A percentile compares a stretch with the other conserved stretches of the same genome.
Evolutionary conservation across 805 yeast genomes (phyloP).

Genomic region (Saturnispora zaruensis): DNA sequence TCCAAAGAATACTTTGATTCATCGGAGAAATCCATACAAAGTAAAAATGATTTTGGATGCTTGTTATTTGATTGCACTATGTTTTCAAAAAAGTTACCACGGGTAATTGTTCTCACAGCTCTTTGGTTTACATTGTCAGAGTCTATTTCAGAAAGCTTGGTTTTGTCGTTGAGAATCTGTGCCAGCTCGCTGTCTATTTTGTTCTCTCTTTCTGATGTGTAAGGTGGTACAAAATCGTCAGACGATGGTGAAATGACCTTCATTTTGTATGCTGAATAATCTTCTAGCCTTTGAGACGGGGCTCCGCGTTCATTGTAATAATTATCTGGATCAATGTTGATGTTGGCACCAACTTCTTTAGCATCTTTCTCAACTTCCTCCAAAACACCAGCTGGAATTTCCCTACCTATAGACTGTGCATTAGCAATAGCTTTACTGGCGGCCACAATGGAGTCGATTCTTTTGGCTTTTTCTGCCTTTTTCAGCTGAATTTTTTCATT

Average conservation of each 20-base stretch:
- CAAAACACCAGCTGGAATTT: conserved; percentile 26
- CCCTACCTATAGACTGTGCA: conserved; percentile 36
- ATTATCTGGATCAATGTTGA: conserved; percentile 32
- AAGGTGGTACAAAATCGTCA: conserved; percentile 39
- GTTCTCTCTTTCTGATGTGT: conserved; percentile 61
- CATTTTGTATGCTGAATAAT: conserved; percentile 49
- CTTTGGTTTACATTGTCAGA: conserved; percentile 45
- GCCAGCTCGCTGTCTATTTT: conserved; percentile 55
- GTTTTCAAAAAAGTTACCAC: conserved; percentile 56
- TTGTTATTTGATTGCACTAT: conserved; percentile 15
- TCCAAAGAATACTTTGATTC: conserved; percentile 79
- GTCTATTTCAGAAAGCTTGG: conserved; percentile 47
- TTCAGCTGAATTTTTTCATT: conserved; percentile 28
- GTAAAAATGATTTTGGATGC: conserved; percentile 50
- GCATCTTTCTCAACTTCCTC: conserved; percentile 26
- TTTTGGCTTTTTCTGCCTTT: conserved; percentile 42
- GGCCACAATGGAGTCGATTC: conserved; percentile 48
- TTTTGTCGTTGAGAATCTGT: conserved; percentile 41
- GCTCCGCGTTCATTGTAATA: conserved; percentile 41
- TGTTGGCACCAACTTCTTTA: conserved; percentile 33
- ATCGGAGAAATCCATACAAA: conserved; percentile 75
- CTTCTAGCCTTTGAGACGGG: conserved; percentile 44
- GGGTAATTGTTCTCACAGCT: conserved; percentile 59
- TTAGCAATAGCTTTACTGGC: conserved; percentile 51
- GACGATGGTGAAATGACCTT: conserved; percentile 41